Conservation (phyloP, 306 rosid species). For the Rosa persica region DNA sequence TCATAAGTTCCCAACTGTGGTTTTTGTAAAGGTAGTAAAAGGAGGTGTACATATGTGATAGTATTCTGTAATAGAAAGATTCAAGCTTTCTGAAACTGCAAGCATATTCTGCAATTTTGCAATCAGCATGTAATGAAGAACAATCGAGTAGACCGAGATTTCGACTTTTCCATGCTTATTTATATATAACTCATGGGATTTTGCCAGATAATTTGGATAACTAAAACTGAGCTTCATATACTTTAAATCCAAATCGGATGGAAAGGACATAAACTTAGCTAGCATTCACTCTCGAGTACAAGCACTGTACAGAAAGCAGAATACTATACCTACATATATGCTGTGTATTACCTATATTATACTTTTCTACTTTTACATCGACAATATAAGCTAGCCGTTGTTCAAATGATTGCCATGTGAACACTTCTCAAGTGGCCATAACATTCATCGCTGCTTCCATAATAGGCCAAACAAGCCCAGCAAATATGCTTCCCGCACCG, state of each 20-base stretch:
- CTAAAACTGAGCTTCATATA: not conserved
- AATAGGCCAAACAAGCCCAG: slow-evolving; percentile 81
- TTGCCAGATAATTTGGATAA: not conserved
- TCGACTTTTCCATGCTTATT: too few relatives aligned
- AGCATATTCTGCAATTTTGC: not conserved
- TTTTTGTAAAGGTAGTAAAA: not conserved
- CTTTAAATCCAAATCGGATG: not conserved
- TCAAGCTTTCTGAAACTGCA: not conserved
- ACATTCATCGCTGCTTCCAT: slow-evolving; percentile 58
- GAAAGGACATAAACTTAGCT: not conserved
- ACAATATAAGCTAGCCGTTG: slow-evolving; percentile 3
- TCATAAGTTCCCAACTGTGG: not conserved
- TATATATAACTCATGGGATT: not conserved
- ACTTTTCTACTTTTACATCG: slow-evolving; percentile 2
- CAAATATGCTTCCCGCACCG: slow-evolving; percentile 87
- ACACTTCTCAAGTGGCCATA: slow-evolving; percentile 67
- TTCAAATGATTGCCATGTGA: slow-evolving; percentile 56
- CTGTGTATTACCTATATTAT: not conserved
- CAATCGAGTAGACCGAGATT: not conserved
- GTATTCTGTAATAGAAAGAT: not conserved
- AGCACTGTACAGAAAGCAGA: slow-evolving; percentile 2
- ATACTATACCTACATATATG: not conserved
- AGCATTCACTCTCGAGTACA: slow-evolving; percentile 2
- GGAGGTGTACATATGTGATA: not conserved
- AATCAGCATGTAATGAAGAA: not conserved